Conservation (phyloP, 2,329 filamentous ascomycete genomes). For the Colletotrichum orchidophilum region DNA sequence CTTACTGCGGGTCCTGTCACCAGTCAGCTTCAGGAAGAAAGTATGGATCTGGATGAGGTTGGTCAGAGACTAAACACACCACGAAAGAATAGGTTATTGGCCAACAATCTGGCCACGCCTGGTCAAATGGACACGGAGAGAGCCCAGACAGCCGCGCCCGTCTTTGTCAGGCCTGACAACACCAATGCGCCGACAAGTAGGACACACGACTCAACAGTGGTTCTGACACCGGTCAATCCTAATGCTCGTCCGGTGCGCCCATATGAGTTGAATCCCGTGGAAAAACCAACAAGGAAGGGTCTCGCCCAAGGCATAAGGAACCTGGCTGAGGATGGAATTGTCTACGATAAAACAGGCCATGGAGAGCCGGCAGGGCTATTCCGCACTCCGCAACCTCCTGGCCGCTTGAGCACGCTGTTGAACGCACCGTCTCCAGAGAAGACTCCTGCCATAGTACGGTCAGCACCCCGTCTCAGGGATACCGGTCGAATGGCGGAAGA, state of each 20-base stretch:
- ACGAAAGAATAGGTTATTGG: constrained; percentile 42
- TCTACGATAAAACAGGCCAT: constrained; percentile 34
- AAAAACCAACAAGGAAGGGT: constrained; percentile 36
- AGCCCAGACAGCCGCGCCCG: neutral
- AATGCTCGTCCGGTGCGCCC: constrained; percentile 42
- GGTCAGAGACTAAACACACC: constrained; percentile 55
- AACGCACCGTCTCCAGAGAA: constrained; percentile 40
- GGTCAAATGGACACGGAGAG: neutral
- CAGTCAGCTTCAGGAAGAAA: constrained; percentile 54
- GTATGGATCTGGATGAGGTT: constrained; percentile 67
- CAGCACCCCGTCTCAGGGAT: constrained; percentile 37
- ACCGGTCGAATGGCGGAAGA: constrained; percentile 33
- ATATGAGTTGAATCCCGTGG: constrained; percentile 35
- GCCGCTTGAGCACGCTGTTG: constrained; percentile 46
- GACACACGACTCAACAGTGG: constrained; percentile 37
- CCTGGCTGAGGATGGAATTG: constrained; percentile 60
- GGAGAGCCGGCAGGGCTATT: constrained; percentile 30
- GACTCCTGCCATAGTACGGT: constrained; percentile 39
- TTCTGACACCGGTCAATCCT: constrained; percentile 48
- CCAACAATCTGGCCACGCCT: neutral
- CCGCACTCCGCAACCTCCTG: constrained; percentile 35
- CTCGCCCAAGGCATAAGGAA: constrained; percentile 49
- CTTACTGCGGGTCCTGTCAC: constrained; percentile 36
- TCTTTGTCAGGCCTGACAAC: constrained; percentile 23
- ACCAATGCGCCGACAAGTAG: constrained; percentile 35